Evolutionary conservation across 345 rosid genomes (phyloP), one percentile per base, ranked within the genome.

Genomic region (Psidium guajava): DNA sequence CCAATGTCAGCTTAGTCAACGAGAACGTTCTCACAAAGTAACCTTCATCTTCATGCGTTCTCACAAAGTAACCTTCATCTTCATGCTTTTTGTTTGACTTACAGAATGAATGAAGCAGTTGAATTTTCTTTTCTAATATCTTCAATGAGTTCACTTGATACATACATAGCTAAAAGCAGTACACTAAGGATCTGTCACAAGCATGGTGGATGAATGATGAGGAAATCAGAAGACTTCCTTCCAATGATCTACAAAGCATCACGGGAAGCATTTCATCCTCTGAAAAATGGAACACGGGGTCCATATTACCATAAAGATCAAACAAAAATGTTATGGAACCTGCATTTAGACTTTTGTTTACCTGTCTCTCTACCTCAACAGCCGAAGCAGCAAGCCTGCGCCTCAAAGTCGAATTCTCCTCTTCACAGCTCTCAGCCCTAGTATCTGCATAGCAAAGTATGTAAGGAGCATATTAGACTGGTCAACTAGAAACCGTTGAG

Each of bases 201-300:
- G 47, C 7, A 69, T 12, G 5, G 36, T 32, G 77, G 77, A 18
- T 69, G 47, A 69, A 36, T 69, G 47, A 16, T 8, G 36, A 69
- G 47, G 47, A 69, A 69, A 69, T 32, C 77, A 69, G 22, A 32
- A 21, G 24, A 32, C 77, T 9, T 82, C 83, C 55, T 82, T 52
- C 58, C 83, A 3, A 53, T 53, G 44, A 28, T 44, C 57, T 27
- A 20, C 25, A 36, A 75, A 54, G 32, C 64, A 87, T 95, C 93
- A 97, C 21, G 98, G 96, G 91, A 97, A 95, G 95, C 98, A 95
- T 82, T 94, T 97, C 98, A 97, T 95, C 91, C 98, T 91, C 99
- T 95, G 95, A 91, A 90, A 88, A 86, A 87, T 82, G 89, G 83
- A 54, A 91, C 85, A 84, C 81, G 88, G 1, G 77, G 77, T 32